Conservation (phyloP, 2,329 filamentous ascomycete species). For the Colletotrichum costaricense region DNA sequence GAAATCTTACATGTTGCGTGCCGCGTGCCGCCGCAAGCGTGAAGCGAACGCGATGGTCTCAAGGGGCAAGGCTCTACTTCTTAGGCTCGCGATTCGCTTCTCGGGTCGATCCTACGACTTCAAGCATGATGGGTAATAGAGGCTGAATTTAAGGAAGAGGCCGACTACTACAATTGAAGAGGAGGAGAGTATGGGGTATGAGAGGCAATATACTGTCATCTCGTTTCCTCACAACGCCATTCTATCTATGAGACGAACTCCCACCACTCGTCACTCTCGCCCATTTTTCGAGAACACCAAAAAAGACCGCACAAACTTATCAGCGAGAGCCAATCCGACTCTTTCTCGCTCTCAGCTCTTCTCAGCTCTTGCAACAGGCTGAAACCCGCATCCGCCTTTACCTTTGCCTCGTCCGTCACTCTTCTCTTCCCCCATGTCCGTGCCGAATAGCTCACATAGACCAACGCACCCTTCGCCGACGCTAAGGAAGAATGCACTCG, state of each 20-base stretch:
- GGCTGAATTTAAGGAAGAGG: neutral
- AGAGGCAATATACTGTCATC: conserved; percentile 8
- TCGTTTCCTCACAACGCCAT: conserved; percentile 8
- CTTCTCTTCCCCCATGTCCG: conserved; percentile 2
- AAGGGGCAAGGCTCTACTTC: neutral
- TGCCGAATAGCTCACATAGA: conserved; percentile 23
- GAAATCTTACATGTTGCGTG: neutral
- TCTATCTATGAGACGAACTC: conserved; percentile 25
- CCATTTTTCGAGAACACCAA: conserved; percentile 4
- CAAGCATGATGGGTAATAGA: neutral
- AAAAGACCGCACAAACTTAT: neutral
- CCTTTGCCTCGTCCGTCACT: neutral
- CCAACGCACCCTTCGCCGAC: conserved; percentile 32
- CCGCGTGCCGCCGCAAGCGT: neutral
- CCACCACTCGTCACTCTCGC: neutral
- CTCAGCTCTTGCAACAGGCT: neutral
- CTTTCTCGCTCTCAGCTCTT: neutral
- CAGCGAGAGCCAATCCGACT: neutral
- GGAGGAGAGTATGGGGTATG: neutral
- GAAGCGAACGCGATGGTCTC: neutral
- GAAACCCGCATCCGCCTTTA: neutral
- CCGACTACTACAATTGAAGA: neutral
- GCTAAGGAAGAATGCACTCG: conserved; percentile 22
- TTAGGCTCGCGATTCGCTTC: neutral
- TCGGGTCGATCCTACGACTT: neutral